Conservation (phyloP, 1,284 basidiomycete genomes). For the Boletus albobrunnescens region DNA sequence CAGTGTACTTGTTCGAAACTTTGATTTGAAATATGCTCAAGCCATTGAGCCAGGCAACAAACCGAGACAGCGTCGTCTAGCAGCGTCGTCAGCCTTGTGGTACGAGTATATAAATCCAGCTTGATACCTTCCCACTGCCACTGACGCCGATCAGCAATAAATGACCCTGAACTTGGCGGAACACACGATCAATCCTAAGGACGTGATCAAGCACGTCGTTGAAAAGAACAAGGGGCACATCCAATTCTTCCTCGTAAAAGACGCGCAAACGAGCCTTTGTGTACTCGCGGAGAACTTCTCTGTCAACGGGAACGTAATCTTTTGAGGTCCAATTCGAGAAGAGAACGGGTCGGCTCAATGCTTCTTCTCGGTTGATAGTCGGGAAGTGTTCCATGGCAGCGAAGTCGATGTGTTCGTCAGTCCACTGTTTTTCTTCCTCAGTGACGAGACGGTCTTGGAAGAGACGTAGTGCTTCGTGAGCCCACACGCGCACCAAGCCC, state of each 20-base stretch:
- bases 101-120: not conserved
- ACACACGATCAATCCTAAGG: conserved; percentile 96
- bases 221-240: conserved; percentile 97
- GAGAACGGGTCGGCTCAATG: conserved; percentile 84
- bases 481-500: conserved; percentile 96
- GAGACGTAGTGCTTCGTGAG: conserved; percentile 93
- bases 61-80: conserved; percentile 94
- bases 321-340: conserved; percentile 99
- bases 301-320: conserved; percentile 91
- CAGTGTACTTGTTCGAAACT: conserved; percentile 97
- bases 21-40: conserved; percentile 99
- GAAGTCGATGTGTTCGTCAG: conserved; percentile 88
- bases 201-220: conserved; percentile 98
- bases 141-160: conserved; percentile 95
- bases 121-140: conserved; percentile 89
- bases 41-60: conserved; percentile 99
- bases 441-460: conserved; percentile 97
- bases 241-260: conserved; percentile 96
- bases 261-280: conserved; percentile 93
- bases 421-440: conserved; percentile 91
- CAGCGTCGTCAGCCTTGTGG: conserved; percentile 13
- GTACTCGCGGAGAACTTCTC: conserved; percentile 91
- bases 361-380: conserved; percentile 80
- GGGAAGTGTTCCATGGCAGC: conserved; percentile 89
- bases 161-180: conserved; percentile 97